These are phyloP conservation scores for Cornus kousa DNA, from an alignment of 148 eudicot genomes.

Conservation along the genomic window DNA sequence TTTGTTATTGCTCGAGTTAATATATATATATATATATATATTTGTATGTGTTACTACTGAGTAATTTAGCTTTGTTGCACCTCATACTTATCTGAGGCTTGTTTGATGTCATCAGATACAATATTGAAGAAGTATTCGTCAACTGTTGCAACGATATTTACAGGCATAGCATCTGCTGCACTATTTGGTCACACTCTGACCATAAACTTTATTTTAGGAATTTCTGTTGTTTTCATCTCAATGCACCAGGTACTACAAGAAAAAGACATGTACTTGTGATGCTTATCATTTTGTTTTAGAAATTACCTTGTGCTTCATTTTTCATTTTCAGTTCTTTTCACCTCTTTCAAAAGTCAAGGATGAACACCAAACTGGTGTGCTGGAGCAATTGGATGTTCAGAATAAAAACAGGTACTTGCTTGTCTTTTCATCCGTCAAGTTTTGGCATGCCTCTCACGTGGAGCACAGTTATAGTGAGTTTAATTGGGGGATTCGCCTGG, in stretches of 20 bases:
- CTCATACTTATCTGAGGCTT: neutral
- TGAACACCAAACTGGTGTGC: constrained; percentile 53
- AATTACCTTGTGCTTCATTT: constrained; percentile 25
- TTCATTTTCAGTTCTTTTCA: constrained; percentile 76
- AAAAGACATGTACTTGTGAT: neutral
- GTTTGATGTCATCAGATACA: constrained; percentile 52
- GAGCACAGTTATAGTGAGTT: neutral
- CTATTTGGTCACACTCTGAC: constrained; percentile 92
- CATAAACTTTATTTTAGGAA: constrained; percentile 82
- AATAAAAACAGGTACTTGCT: constrained; percentile 48
- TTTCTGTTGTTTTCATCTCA: constrained; percentile 95
- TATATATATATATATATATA: neutral
- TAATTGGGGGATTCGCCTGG: neutral
- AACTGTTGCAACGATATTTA: constrained; percentile 87
- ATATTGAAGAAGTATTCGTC: constrained; percentile 96
- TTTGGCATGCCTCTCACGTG: neutral
- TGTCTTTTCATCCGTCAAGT: constrained; percentile 1
- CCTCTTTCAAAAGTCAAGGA: constrained; percentile 87
- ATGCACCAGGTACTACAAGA: constrained; percentile 87
- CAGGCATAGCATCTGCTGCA: constrained; percentile 91
- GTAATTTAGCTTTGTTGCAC: neutral
- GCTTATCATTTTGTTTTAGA: constrained; percentile 5
- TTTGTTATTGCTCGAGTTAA: neutral
- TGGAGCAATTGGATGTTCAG: constrained; percentile 50
- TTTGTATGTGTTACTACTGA: neutral